phyloP scores from a whole-genome alignment of 768 basidiomycete genomes.

The Russula compacta region DNA sequence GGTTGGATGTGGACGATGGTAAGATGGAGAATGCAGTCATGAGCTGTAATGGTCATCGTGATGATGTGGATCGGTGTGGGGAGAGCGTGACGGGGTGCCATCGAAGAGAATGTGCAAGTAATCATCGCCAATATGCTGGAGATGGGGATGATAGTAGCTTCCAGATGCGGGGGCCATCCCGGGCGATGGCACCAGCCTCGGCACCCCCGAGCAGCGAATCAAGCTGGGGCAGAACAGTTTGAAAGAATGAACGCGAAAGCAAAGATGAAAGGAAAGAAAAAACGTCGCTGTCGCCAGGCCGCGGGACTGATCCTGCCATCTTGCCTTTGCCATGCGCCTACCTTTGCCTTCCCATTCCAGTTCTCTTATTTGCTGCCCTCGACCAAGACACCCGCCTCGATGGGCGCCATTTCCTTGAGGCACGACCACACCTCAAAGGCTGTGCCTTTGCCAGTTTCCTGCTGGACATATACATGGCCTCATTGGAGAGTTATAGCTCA shows the following conservation, averaged over 20 bases:
- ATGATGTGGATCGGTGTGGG: not conserved
- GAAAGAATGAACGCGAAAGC: too few species aligned
- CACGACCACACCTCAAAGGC: conserved; percentile 56
- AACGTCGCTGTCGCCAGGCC: too few species aligned
- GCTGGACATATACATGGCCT: too few species aligned
- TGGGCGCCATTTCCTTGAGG: conserved; percentile 62
- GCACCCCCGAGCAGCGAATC: too few species aligned
- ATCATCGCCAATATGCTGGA: not conserved
- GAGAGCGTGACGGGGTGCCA: too few species aligned
- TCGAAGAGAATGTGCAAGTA: not conserved
- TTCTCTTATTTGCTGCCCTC: conserved; percentile 73
- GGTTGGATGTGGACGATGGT: not conserved
- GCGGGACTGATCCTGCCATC: too few species aligned
- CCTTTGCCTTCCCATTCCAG: conserved; percentile 82
- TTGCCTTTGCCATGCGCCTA: conserved; percentile 49
- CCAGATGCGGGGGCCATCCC: not conserved
- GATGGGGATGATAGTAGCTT: not conserved
- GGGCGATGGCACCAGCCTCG: too few species aligned
- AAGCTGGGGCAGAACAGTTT: too few species aligned
- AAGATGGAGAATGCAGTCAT: not conserved
- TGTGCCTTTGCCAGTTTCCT: too few species aligned
- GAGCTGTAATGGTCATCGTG: not conserved
- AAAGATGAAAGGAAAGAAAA: too few species aligned
- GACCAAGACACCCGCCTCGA: conserved; percentile 74
- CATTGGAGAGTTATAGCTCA: too few species aligned